These are phyloP conservation scores for Wickerhamia fluorescens DNA, from an alignment of 805 yeast species.

Conservation along the genomic window DNA sequence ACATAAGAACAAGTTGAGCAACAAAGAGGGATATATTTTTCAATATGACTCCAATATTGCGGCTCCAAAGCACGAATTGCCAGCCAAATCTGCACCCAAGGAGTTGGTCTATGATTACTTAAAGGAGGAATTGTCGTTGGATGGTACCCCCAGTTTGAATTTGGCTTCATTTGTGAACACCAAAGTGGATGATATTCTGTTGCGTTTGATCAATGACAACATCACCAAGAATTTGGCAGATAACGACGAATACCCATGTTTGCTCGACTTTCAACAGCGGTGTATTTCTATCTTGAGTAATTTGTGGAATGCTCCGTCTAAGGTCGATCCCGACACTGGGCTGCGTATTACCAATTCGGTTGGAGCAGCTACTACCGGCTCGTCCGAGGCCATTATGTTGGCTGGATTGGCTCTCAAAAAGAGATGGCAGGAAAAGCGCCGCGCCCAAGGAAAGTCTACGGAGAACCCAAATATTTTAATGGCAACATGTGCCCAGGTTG, in stretches of 20 bases:
- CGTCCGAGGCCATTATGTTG: constrained; percentile 88
- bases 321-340: constrained; percentile 14
- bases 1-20: constrained; percentile 13
- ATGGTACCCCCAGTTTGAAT: constrained; percentile 79
- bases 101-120: constrained; percentile 54
- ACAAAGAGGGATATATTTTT: constrained; percentile 25
- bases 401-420: constrained; percentile 93
- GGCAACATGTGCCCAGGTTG: constrained; percentile 93
- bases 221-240: constrained; percentile 85
- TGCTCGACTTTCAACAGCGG: constrained; percentile 71
- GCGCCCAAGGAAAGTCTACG: constrained; percentile 49
- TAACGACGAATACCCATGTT: constrained; percentile 86
- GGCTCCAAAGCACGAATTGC: constrained; percentile 57
- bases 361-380: constrained; percentile 92
- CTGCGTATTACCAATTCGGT: constrained; percentile 38
- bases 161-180: constrained; percentile 89
- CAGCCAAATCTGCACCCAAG: constrained; percentile 46
- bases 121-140: constrained; percentile 69
- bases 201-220: constrained; percentile 56
- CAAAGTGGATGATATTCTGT: constrained; percentile 39
- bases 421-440: constrained; percentile 69
- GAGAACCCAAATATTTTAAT: constrained; percentile 77
- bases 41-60: constrained; percentile 21
- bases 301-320: constrained; percentile 68
- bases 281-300: constrained; percentile 75